Percentiles rank a stretch among this genome's conserved stretches.
Conservation (phyloP, 352 stramenopile genomes). For the Phytopythium helicoides region DNA sequence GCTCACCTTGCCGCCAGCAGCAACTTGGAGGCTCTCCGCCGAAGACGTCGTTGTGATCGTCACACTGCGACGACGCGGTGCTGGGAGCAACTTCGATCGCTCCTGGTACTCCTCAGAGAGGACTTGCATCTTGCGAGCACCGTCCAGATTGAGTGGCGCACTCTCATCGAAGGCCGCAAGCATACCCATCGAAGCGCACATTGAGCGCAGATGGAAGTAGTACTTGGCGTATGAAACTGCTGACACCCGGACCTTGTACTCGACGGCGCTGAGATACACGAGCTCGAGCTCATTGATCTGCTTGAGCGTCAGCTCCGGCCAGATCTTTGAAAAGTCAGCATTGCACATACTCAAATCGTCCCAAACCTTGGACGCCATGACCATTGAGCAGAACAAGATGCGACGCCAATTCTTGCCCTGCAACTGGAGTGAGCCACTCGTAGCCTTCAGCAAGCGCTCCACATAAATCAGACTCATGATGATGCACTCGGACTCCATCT, state of each 20-base stretch:
- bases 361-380: slow-evolving; percentile 97
- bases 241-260: slow-evolving; percentile 89
- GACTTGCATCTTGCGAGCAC: slow-evolving; percentile 85
- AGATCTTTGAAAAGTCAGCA: slow-evolving; percentile 95
- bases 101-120: slow-evolving; percentile 87
- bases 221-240: slow-evolving; percentile 92
- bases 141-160: slow-evolving; percentile 76
- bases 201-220: slow-evolving; percentile 96
- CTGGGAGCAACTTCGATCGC: slow-evolving; percentile 72
- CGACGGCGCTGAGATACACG: slow-evolving; percentile 87
- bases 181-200: slow-evolving; percentile 90
- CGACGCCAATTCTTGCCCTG: slow-evolving; percentile 91
- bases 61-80: slow-evolving; percentile 67
- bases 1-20: slow-evolving; percentile 10
- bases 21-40: slow-evolving; percentile 25
- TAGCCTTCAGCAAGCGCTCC: slow-evolving; percentile 93
- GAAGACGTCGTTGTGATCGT: slow-evolving; percentile 69
- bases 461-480: slow-evolving; percentile 98
- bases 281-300: slow-evolving; percentile 97
- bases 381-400: slow-evolving; percentile 95
- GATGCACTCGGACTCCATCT: slow-evolving; percentile 96
- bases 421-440: slow-evolving; percentile 75
- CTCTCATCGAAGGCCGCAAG: slow-evolving; percentile 72
- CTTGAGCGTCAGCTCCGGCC: slow-evolving; percentile 86
- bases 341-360: slow-evolving; percentile 98